Evolutionary conservation across 2,329 filamentous ascomycete species (phyloP), one percentile per base, ranked within the genome.

Genomic region (Claviceps fusiformis): DNA sequence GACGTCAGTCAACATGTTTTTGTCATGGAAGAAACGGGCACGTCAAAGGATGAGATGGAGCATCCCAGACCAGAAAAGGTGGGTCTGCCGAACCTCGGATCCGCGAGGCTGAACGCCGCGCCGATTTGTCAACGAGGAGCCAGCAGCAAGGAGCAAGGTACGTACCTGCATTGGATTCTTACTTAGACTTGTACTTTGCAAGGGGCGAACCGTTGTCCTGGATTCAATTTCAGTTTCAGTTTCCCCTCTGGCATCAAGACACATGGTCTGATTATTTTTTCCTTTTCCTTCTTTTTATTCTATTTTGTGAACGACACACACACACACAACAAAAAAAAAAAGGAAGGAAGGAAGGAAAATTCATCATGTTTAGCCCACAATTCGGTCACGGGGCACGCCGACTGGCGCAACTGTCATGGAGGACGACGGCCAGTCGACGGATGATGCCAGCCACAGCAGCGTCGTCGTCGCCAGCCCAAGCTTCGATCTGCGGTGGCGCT

Each of bases 341-440:
- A 19, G 1, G 19, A 19, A 19, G 19, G 19, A 19, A 19, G 19
- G 19, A 19, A 19, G 19, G 19, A 11, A 37, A 37, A 37, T 37
- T 15, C 6, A 6, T 19, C n/a, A 56, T 56, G 52, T 19, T 56
- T 33, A 50, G 41, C 27, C 24, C 27, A 3, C 47, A 33, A 24
- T 29, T 53, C 8, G 27, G 45, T 7, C 13, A 3, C 2, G 29
- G 33, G 19, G 31, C 55, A n/a, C 33, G 33, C 13, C 52, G 55
- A n/a, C 33, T 56, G 46, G 51, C 52, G 31, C 55, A 47, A 24
- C 55, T 27, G n/a, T 44, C 55, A 35, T 31, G 29, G 39, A 44
- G 10, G 39, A 47, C 55, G 35, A 43, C 41, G 41, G 44, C 39
- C 17, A 17, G 15, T 39, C 44, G 44, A 45, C n/a, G 39, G n/a